Evolutionary conservation across 768 basidiomycete genomes (phyloP), one percentile per base, ranked within the genome.

Genomic region (Lactarius hengduanensis): DNA sequence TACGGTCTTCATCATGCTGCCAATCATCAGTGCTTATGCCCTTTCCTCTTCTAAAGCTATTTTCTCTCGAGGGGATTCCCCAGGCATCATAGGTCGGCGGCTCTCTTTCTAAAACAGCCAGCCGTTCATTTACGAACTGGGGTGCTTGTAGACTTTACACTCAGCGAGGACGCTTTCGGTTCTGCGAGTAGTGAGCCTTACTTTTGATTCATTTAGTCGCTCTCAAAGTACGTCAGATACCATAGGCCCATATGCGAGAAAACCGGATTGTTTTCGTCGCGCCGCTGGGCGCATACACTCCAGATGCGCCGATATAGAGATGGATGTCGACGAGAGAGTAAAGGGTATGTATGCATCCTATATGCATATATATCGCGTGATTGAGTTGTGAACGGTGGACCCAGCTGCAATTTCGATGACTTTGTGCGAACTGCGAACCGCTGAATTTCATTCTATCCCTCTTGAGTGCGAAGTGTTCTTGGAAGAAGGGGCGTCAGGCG

Each of bases 401-500:
- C 5, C 22, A 71, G 70, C 64, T 26, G 70, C 70, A 30, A 66
- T 71, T 45, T 54, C 65, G 7, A 71, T 71, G 70, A 69, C 70
- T n/a, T 22, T 71, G 36, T 71, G 70, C 58, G 70, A 71, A 41
- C 57, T 71, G 18, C 61, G 63, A 43, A 71, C 70, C 30, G 68
- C 68, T 26, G 66, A 61, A 38, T 50, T 59, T 22, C 62, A 62
- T 57, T 63, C 70, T 3, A 70, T 64, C 15, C 70, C 70, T n/a
- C 57, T 71, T 13, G 70, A 71, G 47, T 71, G 70, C 54, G 60
- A 62, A 60, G 32, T 58, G 7, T 69, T 71, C 36, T 55, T 57
- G 32, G 60, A 58, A 43, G 64, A 65, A 18, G 30, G 50, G 11
- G 15, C 7, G 28, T 26, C 22, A 26, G 43, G 32, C 4, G 26